Conservation (phyloP, 23 red algal genomes). For the Gracilaria gracilis region DNA sequence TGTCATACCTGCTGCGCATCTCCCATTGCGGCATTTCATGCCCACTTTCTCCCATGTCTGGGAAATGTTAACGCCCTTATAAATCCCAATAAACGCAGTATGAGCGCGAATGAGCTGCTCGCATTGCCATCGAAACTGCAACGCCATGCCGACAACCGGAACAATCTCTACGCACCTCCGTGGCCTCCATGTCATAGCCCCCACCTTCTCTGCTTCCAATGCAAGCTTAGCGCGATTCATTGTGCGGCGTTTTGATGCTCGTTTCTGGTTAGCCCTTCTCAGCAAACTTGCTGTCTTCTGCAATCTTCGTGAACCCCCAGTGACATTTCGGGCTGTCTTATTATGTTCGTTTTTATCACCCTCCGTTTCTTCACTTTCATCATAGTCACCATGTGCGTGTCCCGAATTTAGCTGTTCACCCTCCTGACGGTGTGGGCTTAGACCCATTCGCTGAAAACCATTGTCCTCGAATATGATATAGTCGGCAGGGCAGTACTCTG, state of each 20-base stretch:
- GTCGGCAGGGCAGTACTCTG: no score
- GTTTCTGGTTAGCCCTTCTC: conserved; percentile 13
- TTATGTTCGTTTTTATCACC: not conserved
- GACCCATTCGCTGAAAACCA: no score
- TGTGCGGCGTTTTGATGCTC: conserved; percentile 16
- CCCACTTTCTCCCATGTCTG: conserved; percentile 48
- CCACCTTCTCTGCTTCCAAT: conserved; percentile 8
- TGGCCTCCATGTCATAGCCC: conserved; percentile 34
- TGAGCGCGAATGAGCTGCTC: conserved; percentile 54
- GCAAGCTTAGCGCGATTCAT: conserved; percentile 40
- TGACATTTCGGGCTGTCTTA: not conserved
- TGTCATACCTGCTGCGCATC: conserved; percentile 9
- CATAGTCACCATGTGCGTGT: no score
- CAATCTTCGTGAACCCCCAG: not conserved
- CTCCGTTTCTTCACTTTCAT: not conserved
- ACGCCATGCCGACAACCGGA: conserved; percentile 8
- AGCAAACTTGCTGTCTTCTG: not conserved
- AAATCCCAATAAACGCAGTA: conserved; percentile 20
- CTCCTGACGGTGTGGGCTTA: no score
- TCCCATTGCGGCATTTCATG: conserved; percentile 3
- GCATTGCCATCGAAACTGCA: conserved; percentile 43
- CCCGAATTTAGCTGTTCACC: no score
- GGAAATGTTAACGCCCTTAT: conserved; percentile 8
- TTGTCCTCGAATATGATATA: no score
- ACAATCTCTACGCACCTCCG: conserved; percentile 39